Evolutionary conservation across 2,329 filamentous ascomycete species (phyloP), one percentile per base, ranked within the genome.

Genomic region (Pseudocercospora ulei): DNA sequence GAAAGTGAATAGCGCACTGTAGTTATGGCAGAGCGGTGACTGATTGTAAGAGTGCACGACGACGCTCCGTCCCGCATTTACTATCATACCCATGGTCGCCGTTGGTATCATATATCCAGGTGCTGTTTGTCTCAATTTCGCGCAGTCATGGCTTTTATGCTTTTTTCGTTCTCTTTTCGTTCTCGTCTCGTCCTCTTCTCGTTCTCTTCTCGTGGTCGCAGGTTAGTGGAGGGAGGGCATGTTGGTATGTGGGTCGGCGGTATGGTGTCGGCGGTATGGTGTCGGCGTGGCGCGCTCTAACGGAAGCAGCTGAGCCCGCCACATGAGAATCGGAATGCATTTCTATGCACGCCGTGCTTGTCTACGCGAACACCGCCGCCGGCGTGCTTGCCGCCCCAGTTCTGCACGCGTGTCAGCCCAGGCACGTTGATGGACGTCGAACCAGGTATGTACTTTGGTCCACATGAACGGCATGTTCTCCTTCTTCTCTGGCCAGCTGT

Each of bases 231-330:
- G n/a, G n/a, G n/a, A n/a, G n/a, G n/a, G n/a, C n/a, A n/a, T n/a
- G n/a, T n/a, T n/a, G 31, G 14, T 26, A 19, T 36, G 14, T 26
- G 26, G 13, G 23, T 36, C 9, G 23, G 4, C 5, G 23, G 22
- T 25, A 3, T 25, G 9, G 23, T 25, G 6, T 3, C 6, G 9
- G 23, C 23, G 6, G n/a, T 7, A 7, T 7, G 6, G 23, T 25
- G 28, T 7, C 19, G 11, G 28, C 19, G 5, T 11, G 7, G 3
- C 2, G 17, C 22, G 29, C 17, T 31, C n/a, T 25, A 44, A 17
- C 41, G 41, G 59, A 72, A 73, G 57, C 71, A 75, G 55, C 64
- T 70, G 51, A 73, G 65, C 26, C 64, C 62, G 28, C 70, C 68
- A 46, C 64, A 58, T 20, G 63, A 64, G 52, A 73, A 63, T 24